Evolutionary conservation across 768 basidiomycete genomes (phyloP), one percentile per base, ranked within the genome.

Genomic region (Xerocomellus amylosporus): DNA sequence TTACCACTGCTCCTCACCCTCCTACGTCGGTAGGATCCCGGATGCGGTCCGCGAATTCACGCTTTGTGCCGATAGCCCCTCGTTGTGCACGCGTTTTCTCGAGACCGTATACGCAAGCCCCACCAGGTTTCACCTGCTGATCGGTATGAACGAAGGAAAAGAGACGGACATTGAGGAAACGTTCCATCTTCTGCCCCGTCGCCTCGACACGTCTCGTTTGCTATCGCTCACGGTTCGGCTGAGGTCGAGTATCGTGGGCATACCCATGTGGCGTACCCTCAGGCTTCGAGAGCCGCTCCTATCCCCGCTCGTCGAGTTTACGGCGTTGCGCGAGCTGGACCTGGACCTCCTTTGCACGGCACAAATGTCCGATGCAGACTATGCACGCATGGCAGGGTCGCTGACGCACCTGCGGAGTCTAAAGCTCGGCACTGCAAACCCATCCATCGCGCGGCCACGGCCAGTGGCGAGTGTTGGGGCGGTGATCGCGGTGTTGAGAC

Each of bases 271-370:
- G 36, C 41, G 53, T 17, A 45, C 53, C 22, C 33, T 56, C 26
- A 15, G 7, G 19, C 47, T 66, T 9, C 51, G 36, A 4, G 22
- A 20, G 13, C 9, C 55, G 19, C 31, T 49, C n/a, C 8, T 62
- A 9, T 26, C 53, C 2, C 24, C 55, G 38, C 49, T 67, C 42
- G 36, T 44, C 40, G 39, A 34, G 30, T 67, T 67, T 17, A 50
- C 37, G 0, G 55, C 46, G 5, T 15, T 67, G 28, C 56, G 36
- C 15, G 53, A 53, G 13, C 54, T 67, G 1, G 54, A 67, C 17
- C 24, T 67, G 10, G 65, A 66, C 12, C 13, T 39, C 10, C 40
- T 64, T 2, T 60, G 53, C 28, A 57, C 58, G 6, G 56, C 49
- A 0, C 43, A n/a, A 0, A 36, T 60, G 20, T 30, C 51, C 13